These are phyloP conservation scores for Parathielavia appendiculata DNA, from an alignment of 495 filamentous ascomycete genomes.

Conservation along the genomic window DNA sequence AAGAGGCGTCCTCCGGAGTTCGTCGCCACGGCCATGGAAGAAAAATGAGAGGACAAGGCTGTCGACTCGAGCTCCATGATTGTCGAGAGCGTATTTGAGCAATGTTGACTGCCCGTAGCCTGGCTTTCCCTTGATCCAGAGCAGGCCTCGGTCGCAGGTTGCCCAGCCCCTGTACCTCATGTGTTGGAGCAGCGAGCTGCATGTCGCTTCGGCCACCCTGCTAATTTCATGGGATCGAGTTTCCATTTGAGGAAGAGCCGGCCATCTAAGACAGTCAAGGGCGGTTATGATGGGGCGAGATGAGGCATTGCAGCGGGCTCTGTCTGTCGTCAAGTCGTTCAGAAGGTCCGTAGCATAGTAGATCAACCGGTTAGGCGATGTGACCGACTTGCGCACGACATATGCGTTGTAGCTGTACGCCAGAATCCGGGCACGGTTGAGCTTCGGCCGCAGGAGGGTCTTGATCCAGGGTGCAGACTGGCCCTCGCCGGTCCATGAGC, in stretches of 20 bases:
- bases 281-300: constrained; percentile 23
- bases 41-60: constrained; percentile 34
- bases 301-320: constrained; percentile 5
- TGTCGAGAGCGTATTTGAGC: constrained; percentile 31
- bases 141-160: constrained; percentile 27
- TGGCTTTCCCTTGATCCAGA: constrained; percentile 49
- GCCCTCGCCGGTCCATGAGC: constrained; percentile 25
- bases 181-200: constrained; percentile 35
- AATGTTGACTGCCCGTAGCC: constrained; percentile 47
- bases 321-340: constrained; percentile 15
- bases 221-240: constrained; percentile 24
- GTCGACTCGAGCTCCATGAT: constrained; percentile 9
- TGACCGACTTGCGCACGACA: constrained; percentile 15
- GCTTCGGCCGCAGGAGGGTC: constrained; percentile 26
- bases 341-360: constrained; percentile 27
- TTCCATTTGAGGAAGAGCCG: constrained; percentile 27
- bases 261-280: constrained; percentile 18
- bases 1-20: constrained; percentile 29
- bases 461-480: constrained; percentile 27
- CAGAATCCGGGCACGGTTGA: constrained; percentile 25
- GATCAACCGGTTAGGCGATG: constrained; percentile 16
- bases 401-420: constrained; percentile 30
- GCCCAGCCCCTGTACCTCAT: constrained; percentile 33
- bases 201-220: constrained; percentile 25
- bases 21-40: constrained; percentile 33